Evolutionary conservation across 345 rosid genomes (phyloP), one percentile per base, ranked within the genome.

Genomic region (Isatis tinctoria): DNA sequence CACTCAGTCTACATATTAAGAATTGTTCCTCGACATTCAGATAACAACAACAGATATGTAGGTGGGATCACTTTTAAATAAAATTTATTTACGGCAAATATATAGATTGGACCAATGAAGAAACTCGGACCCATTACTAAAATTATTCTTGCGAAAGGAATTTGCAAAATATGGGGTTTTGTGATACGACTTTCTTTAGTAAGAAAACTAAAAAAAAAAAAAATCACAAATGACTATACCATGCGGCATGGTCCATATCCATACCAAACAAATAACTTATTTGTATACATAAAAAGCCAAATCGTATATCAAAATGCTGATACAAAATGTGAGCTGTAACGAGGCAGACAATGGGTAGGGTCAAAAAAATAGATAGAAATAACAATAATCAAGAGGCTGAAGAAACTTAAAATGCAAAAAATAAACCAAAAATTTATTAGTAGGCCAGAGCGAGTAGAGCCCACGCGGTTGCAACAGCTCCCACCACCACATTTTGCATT

Each of bases 381-480:
- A 33, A 10, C 24, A 37, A 48, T 12, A 62, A 61, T 49, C 30
- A 61, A 26, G 20, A 37, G 10, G 39, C 24, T 26, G 59, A 16
- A 36, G 49, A 27, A 28, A 40, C 45, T 16, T 16, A 6, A 4
- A 37, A 24, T 51, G 6, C 18, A 35, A 28, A 20, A 54, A 16
- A 16, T 45, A 1, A 56, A 45, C 33, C 45, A 59, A 32, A 47
- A 32, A 3, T 47, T 47, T 36, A 70, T 82, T 83, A 86, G 78
- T 81, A 80, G 44, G 78, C 67, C 57, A 81, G 14, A 40, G 82
- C 82, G 0, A 83, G 4, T 58, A 79, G 47, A 3, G 75, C 78
- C 82, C 79, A 85, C 76, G 82, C 83, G 58, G 73, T 24, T 6
- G 81, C 88, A 73, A 74, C 51, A 43, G 39, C 57, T 18, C 76